phyloP scores from a whole-genome alignment of 768 basidiomycete genomes.

The Lactifluus rugatus region DNA sequence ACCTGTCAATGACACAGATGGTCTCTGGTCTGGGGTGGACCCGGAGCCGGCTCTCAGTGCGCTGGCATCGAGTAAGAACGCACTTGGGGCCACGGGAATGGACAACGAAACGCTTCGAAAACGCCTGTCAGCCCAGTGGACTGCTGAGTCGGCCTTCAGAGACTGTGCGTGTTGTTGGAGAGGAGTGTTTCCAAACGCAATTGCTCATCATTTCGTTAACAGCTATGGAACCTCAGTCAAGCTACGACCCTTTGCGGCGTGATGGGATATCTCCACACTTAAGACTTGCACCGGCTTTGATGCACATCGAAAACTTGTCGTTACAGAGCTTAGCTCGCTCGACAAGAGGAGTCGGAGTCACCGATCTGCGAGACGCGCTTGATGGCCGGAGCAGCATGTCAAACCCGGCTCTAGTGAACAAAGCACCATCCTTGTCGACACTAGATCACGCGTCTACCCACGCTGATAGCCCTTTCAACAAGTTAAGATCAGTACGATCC shows the following conservation, averaged over 20 bases:
- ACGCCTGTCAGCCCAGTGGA: constrained; percentile 39
- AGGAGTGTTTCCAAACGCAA: not conserved
- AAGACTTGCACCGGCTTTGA: constrained; percentile 75
- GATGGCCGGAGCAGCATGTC: constrained; percentile 81
- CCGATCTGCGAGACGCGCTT: constrained; percentile 79
- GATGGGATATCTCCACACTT: constrained; percentile 68
- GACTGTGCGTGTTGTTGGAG: constrained; percentile 47
- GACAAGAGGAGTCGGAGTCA: constrained; percentile 73
- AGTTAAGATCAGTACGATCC: constrained; percentile 45
- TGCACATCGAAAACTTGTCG: constrained; percentile 87
- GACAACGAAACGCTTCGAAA: constrained; percentile 14
- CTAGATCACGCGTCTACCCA: constrained; percentile 53
- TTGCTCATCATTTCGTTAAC: constrained; percentile 5
- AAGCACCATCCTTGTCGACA: constrained; percentile 69
- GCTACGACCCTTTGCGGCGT: constrained; percentile 48
- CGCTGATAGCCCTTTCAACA: constrained; percentile 29
- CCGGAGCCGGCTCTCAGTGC: constrained; percentile 3
- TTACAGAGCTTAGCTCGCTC: constrained; percentile 76
- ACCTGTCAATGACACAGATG: not conserved
- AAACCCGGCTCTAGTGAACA: constrained; percentile 51
- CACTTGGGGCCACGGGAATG: constrained; percentile 16
- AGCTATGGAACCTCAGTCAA: constrained; percentile 49
- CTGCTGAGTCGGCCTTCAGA: constrained; percentile 59
- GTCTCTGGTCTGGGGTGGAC: constrained; percentile 11
- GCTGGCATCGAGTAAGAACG: constrained; percentile 5